Base-by-base conservation (phyloP, 345 rosid species). In the Gossypium longicalyx region DNA sequence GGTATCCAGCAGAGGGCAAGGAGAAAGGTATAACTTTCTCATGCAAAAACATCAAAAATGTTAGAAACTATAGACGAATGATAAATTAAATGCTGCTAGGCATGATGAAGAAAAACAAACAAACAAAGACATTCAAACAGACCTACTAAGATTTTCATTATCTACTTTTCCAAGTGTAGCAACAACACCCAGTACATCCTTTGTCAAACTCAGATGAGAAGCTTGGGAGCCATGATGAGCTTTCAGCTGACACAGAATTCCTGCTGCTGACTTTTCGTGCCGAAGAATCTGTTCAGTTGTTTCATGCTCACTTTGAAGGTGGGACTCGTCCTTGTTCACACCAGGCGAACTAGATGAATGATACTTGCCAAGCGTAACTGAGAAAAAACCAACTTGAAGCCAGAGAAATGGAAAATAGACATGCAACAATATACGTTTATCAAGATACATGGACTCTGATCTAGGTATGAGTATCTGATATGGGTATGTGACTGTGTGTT, bases 141-240 rank as follows among this genome's bases (percentile, higher is more conserved):
- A 89, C 99, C 90, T 85, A 89, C 89, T 89, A 69, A 95, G 91
- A 70, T 87, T 90, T 71, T 83, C 90, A 80, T 95, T 94, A 66
- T 79, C 87, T 44, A 93, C 90, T 75, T 83, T 88, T 74, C 94
- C 98, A 54, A 95, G 94, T 17, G 86, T 87, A 27, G 97, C 97
- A 76, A 95, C 98, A 76, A 85, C 34, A 27, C 98, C 99, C 19
- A 93, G 67, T 0, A 91, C 85, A 76, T 89, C 93, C 81, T 87
- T 85, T 25, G 83, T 78, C 61, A 82, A 51, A n/a, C 72, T 45
- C 72, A 80, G 75, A 74, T 84, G 77, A 59, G 86, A 80, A 78
- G 85, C 86, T 63, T 83, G 87, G 2, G 84, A 22, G 12, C 77
- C 83, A 77, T 84, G 85, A 67, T 9, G 77, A 72, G 76, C 65